Evolutionary conservation across 108 stramenopile genomes (phyloP), one percentile per base, ranked within the genome.

Genomic region (Conticribra weissflogii): DNA sequence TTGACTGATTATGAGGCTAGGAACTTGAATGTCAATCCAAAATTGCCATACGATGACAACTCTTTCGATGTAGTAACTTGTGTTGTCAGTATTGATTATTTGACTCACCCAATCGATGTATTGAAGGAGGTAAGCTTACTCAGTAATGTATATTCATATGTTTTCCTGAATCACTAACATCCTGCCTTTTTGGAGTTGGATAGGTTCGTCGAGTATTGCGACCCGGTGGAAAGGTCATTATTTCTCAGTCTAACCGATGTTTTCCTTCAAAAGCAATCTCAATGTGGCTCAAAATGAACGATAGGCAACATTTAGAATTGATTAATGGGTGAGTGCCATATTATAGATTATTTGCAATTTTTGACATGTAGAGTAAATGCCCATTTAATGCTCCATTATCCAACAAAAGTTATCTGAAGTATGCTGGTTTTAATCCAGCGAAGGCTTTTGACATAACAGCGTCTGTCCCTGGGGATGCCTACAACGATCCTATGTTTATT

Each of bases 211-310:
- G 98, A 21, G 96, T 98, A 34, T 67, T 98, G 32, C 71, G 82
- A 48, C 96, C 96, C 0, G 96, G 95, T 47, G 98, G 98, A 1
- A 90, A 89, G 66, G 91, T 89, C n/a, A 97, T 97, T 55, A 83
- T 98, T 51, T 86, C 83, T 46, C 95, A 96, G 70, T 88, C 86
- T 48, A 98, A 98, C 72, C 87, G 96, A 29, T 96, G 95, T 61
- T 98, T 98, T 68, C 95, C 96, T 14, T 84, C 88, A 46, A 98
- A 98, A 78, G 95, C 96, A 22, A 89, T 96, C 69, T 63, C 87
- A 18, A 96, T 98, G 85, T 98, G 97, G 97, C 73, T 96, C 23
- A 64, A 84, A 49, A 97, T 94, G 84, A 96, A 95, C 67, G 97
- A 98, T 78, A 81, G 88, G 31, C 95, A 96, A 59, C 97, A 98